Evolutionary conservation across 371 early-diverging fungal species (phyloP), one percentile per base, ranked within the genome.

Genomic region (Dichotomocladium elegans): DNA sequence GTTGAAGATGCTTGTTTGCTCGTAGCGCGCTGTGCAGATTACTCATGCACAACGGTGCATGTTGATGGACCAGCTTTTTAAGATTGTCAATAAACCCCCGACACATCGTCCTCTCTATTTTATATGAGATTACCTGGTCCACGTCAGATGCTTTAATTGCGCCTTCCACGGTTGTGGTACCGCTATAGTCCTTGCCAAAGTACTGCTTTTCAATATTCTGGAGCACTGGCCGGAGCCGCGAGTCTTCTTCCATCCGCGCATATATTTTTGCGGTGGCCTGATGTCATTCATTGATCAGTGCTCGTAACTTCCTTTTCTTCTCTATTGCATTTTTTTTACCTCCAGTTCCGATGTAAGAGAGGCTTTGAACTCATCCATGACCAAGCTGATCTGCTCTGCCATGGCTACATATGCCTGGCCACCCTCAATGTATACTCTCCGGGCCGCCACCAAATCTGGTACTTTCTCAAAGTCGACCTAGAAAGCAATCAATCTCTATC

Each of bases 11-110:
- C 14, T 74, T 82, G 55, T 92, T 85, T 35, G 68, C 66, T n/a
- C 70, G 66, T 27, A 97, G 79, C 28, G 80, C 69, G 17, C 66
- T 55, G 55, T 94, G 87, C 33, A 98, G 67, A 58, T 89, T 76
- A 27, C 77, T 71, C 98, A 98, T 98, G 70, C 99, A 98, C 21
- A 88, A 79, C 24, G 99, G 96, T 71, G 96, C 97, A 66, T 90
- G 87, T 27, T 64, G 74, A 19, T 55, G 60, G 10, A 74, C 65
- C 29, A 81, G 57, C 85, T 84, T 63, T 12, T n/a, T 8, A 41
- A 10, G 25, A 12, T 48, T 4, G 19, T 40, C 6, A 26, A 48
- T 64, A 63, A 72, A 85, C 85, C 47, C 55, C 53, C 56, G 88
- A 86, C n/a, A 92, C 83, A 51, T 82, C 82, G 30, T 70, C 72